phyloP scores from a whole-genome alignment of 2,329 filamentous ascomycete genomes.

The Sphaceloma murrayae region DNA sequence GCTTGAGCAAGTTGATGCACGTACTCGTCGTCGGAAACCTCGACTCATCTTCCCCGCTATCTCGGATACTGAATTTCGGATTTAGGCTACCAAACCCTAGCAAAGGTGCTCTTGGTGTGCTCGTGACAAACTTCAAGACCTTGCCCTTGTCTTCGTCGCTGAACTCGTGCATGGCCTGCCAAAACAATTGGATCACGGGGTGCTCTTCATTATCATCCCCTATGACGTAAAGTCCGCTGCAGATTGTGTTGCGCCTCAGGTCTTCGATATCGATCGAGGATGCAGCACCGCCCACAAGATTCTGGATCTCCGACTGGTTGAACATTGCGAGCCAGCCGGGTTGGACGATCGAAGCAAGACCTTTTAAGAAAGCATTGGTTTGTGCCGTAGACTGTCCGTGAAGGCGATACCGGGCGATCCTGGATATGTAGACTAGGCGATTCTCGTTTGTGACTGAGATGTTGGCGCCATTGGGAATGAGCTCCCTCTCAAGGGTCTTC shows the following conservation, averaged over 20 bases:
- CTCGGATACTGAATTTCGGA: constrained; percentile 80
- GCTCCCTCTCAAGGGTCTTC: constrained; percentile 59
- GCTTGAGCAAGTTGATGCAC: constrained; percentile 87
- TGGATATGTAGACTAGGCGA: constrained; percentile 85
- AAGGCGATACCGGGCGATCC: constrained; percentile 78
- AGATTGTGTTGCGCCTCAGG: constrained; percentile 70
- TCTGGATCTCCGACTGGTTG: constrained; percentile 90
- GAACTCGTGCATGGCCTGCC: constrained; percentile 73
- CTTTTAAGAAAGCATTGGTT: constrained; percentile 77
- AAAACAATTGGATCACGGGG: constrained; percentile 76
- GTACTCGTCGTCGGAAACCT: constrained; percentile 88
- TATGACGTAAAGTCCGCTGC: constrained; percentile 78
- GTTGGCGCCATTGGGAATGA: constrained; percentile 68
- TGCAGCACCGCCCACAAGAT: constrained; percentile 79
- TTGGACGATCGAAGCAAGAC: constrained; percentile 78
- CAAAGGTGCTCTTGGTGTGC: constrained; percentile 79
- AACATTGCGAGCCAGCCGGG: constrained; percentile 97
- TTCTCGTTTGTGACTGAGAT: constrained; percentile 83
- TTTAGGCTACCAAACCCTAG: constrained; percentile 80
- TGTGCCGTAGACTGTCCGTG: constrained; percentile 70
- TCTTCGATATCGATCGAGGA: constrained; percentile 81
- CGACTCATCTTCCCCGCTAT: constrained; percentile 65
- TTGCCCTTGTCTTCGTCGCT: constrained; percentile 68
- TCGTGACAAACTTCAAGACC: constrained; percentile 92
- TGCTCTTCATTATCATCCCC: constrained; percentile 87